A percentile compares a stretch with the other conserved stretches of the same genome.
These are phyloP conservation scores for Fibroporia radiculosa DNA, from an alignment of 768 basidiomycete species.

Conservation along the genomic window DNA sequence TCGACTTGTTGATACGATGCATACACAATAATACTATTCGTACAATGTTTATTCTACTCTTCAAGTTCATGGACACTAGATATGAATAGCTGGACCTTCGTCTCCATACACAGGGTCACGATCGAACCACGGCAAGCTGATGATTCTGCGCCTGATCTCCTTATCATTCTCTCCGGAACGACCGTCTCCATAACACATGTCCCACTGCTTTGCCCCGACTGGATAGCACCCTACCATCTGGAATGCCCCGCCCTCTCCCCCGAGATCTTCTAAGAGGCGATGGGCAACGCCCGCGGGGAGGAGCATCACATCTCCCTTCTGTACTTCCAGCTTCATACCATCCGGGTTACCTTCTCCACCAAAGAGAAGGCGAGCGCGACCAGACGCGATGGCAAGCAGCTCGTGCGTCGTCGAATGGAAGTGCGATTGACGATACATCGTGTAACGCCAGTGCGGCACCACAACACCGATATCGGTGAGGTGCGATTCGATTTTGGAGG, in stretches of 20 bases:
- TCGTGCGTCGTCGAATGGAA: slow-evolving; percentile 39
- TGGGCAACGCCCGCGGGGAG: slow-evolving; percentile 36
- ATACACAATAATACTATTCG: neutral
- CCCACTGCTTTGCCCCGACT: slow-evolving; percentile 26
- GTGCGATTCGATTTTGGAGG: slow-evolving; percentile 26
- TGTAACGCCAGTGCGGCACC: slow-evolving; percentile 34
- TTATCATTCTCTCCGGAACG: slow-evolving; percentile 21
- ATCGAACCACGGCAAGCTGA: slow-evolving; percentile 28
- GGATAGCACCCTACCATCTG: slow-evolving; percentile 37
- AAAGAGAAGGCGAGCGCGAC: slow-evolving; percentile 31
- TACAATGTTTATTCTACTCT: neutral
- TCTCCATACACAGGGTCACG: slow-evolving; percentile 34
- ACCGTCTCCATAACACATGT: slow-evolving; percentile 32
- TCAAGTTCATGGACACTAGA: slow-evolving; percentile 9
- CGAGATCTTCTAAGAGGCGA: slow-evolving; percentile 23
- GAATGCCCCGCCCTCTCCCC: slow-evolving; percentile 19
- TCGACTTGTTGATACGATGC: neutral
- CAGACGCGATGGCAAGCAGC: slow-evolving; percentile 27
- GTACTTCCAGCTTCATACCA: slow-evolving; percentile 24
- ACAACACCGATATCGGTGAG: slow-evolving; percentile 26
- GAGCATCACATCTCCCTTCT: slow-evolving; percentile 32
- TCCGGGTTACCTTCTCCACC: slow-evolving; percentile 31
- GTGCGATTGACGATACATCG: slow-evolving; percentile 33
- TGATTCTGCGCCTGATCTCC: slow-evolving; percentile 19
- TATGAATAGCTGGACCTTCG: slow-evolving; percentile 28